Percentiles rank a stretch among this genome's conserved stretches.
Evolutionary conservation across 2,329 filamentous ascomycete species (phyloP).

Genomic region (Alternaria sp.): DNA sequence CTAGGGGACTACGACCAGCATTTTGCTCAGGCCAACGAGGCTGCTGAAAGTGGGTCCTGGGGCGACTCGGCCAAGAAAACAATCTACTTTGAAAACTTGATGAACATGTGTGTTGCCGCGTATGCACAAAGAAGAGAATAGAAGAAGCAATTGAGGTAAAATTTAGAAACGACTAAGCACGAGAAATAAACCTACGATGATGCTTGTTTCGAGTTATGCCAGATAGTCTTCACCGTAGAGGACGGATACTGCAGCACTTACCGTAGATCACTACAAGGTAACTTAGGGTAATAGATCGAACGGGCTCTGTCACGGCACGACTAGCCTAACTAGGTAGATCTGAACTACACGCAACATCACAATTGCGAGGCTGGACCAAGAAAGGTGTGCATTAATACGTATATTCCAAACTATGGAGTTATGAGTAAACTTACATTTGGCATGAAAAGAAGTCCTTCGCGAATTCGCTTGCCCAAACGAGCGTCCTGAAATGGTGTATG

Average conservation of each 20-base stretch:
- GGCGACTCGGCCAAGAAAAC: not conserved
- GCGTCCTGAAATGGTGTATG: not conserved
- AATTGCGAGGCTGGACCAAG: conserved; percentile 11
- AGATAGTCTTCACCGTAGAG: not conserved
- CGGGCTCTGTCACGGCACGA: not conserved
- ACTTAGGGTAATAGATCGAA: not conserved
- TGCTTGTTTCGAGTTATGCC: not conserved
- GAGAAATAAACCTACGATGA: not conserved
- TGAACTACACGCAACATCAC: conserved; percentile 10
- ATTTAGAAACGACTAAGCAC: not conserved
- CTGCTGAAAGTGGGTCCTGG: not conserved
- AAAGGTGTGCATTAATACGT: conserved; percentile 25
- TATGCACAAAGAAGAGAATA: not conserved
- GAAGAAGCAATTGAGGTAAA: not conserved
- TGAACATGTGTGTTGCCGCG: not conserved
- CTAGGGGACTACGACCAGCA: not conserved
- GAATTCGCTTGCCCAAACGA: not conserved
- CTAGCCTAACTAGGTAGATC: not conserved
- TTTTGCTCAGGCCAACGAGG: not conserved
- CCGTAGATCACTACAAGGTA: not conserved
- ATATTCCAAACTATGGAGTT: conserved; percentile 28
- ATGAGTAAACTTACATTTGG: conserved; percentile 31
- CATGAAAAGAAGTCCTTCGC: conserved; percentile 7
- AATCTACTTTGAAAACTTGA: not conserved
- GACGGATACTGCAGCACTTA: not conserved